Percentiles rank a stretch among this genome's conserved stretches.
phyloP scores from a whole-genome alignment of 169 alveolate genomes.

The Pseudocohnilembus persalinus region DNA sequence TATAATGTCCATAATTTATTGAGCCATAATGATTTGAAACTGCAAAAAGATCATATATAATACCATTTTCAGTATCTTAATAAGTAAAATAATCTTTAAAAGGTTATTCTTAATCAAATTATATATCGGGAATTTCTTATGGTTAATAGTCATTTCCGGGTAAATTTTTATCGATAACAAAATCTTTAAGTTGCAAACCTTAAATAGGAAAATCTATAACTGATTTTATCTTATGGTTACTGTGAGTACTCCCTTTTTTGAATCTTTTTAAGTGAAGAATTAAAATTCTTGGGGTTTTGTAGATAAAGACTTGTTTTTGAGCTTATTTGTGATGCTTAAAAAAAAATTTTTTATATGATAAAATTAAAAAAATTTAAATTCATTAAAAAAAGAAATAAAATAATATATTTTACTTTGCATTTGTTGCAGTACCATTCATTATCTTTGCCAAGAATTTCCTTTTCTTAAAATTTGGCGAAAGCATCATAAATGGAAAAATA shows the following conservation, averaged over 20 bases:
- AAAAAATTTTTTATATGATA: neutral
- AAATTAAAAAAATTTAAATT: no score
- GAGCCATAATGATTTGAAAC: constrained; percentile 83
- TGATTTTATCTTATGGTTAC: no score
- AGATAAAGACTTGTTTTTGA: constrained; percentile 61
- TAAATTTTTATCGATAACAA: neutral
- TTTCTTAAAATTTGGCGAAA: constrained; percentile 73
- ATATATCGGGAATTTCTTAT: no score
- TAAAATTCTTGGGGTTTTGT: constrained; percentile 59
- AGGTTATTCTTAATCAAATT: no score
- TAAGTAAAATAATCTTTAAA: no score
- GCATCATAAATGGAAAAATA: constrained; percentile 53
- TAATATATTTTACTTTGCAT: constrained; percentile 65
- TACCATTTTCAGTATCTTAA: constrained; percentile 15
- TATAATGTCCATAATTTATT: constrained; percentile 81
- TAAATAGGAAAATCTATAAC: neutral
- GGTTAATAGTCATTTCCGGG: neutral
- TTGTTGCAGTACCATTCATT: constrained; percentile 90
- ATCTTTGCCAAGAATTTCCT: constrained; percentile 85
- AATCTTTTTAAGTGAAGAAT: neutral
- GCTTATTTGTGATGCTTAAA: constrained; percentile 15
- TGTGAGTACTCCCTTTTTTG: neutral
- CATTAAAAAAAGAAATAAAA: no score
- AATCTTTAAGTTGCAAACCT: constrained; percentile 34
- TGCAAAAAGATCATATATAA: constrained; percentile 76